Conservation (phyloP, 768 basidiomycete species). For the Suillus luteus region DNA sequence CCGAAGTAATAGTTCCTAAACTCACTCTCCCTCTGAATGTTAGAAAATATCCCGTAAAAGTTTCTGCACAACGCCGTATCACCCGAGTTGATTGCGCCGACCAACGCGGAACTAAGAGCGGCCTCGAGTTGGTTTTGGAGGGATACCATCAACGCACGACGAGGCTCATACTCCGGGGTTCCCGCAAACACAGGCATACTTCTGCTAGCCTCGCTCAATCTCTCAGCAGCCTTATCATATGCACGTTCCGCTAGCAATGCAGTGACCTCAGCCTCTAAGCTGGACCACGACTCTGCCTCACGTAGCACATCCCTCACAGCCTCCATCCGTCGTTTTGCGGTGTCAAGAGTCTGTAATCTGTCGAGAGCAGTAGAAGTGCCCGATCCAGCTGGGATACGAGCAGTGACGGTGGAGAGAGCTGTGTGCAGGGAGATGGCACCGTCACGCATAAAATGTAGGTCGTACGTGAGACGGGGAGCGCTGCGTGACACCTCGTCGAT, state of each 20-base stretch:
- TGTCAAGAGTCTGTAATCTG: slow-evolving; percentile 78
- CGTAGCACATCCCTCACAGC: slow-evolving; percentile 84
- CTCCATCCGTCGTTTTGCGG: slow-evolving; percentile 85
- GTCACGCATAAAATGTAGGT: slow-evolving; percentile 97
- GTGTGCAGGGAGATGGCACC: slow-evolving; percentile 77
- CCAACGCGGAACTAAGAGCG: slow-evolving; percentile 85
- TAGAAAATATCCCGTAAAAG: slow-evolving; percentile 85
- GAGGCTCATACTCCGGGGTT: slow-evolving; percentile 86
- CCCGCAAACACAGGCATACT: slow-evolving; percentile 93
- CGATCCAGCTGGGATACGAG: slow-evolving; percentile 24
- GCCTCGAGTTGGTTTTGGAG: slow-evolving; percentile 97
- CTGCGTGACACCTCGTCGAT: slow-evolving; percentile 93
- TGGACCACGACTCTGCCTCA: slow-evolving; percentile 97
- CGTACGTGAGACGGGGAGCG: slow-evolving; percentile 90
- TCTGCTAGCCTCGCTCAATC: slow-evolving; percentile 85
- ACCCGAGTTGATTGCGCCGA: slow-evolving; percentile 79
- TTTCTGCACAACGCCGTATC: slow-evolving; percentile 74
- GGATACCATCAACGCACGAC: slow-evolving; percentile 83
- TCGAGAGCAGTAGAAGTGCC: slow-evolving; percentile 71
- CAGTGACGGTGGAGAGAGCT: slow-evolving; percentile 57
- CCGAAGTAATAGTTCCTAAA: slow-evolving; percentile 95
- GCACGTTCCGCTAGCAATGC: slow-evolving; percentile 75
- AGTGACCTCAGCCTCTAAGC: slow-evolving; percentile 90
- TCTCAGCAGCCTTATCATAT: slow-evolving; percentile 89
- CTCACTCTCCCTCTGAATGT: slow-evolving; percentile 90